Percentiles rank a stretch among this genome's conserved stretches.
Conservation (phyloP, 2,329 filamentous ascomycete species). For the Clonostachys solani region DNA sequence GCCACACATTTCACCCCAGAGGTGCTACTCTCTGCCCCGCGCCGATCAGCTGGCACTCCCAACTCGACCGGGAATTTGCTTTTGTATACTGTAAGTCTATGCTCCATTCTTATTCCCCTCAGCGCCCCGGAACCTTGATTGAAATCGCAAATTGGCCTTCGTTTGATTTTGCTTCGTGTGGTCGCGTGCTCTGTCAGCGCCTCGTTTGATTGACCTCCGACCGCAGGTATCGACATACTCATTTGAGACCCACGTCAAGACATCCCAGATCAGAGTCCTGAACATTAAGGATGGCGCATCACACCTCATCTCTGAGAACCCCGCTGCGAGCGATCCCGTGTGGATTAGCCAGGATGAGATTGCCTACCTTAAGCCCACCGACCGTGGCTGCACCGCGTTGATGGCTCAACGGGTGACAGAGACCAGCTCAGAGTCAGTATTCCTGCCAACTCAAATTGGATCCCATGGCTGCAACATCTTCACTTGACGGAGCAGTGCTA, state of each 20-base stretch:
- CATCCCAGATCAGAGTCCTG: conserved; percentile 65
- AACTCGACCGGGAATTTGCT: conserved; percentile 62
- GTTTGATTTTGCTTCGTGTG: not conserved
- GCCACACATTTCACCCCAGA: conserved; percentile 71
- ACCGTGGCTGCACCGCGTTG: conserved; percentile 42
- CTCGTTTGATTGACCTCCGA: not conserved
- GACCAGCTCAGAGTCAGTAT: conserved; percentile 28
- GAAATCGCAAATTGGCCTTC: too few relatives aligned
- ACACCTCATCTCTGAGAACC: conserved; percentile 59
- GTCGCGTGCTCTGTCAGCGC: too few relatives aligned
- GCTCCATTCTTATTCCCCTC: not conserved
- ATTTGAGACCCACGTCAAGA: conserved; percentile 69
- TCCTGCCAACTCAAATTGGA: too few relatives aligned
- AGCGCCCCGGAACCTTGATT: too few relatives aligned
- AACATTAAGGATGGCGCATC: conserved; percentile 65
- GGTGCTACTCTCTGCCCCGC: conserved; percentile 71
- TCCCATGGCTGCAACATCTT: too few relatives aligned
- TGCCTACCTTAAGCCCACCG: conserved; percentile 45
- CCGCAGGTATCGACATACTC: conserved; percentile 67
- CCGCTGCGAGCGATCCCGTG: conserved; percentile 62
- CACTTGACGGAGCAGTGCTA: too few relatives aligned
- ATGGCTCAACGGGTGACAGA: conserved; percentile 28
- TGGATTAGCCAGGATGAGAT: conserved; percentile 71
- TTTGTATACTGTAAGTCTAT: conserved; percentile 53
- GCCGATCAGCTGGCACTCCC: conserved; percentile 66